Conservation (phyloP, 495 filamentous ascomycete species). For the Hypomontagnella monticulosa region DNA sequence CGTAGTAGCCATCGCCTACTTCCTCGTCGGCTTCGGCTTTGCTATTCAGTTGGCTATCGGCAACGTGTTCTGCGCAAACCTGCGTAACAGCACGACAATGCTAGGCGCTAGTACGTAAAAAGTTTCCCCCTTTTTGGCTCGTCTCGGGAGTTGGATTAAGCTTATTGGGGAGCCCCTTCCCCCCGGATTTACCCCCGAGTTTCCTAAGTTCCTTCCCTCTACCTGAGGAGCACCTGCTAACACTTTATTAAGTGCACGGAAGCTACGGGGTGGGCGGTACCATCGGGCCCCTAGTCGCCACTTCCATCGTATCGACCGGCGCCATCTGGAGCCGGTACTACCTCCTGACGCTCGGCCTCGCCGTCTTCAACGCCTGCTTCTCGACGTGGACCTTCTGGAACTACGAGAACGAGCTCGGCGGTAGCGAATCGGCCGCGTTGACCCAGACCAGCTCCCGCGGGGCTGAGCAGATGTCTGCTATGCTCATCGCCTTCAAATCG, state of each 20-base stretch:
- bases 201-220: too few species aligned
- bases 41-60: slow-evolving; percentile 74
- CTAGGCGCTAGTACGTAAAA: slow-evolving; percentile 56
- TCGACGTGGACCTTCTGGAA: slow-evolving; percentile 68
- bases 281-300: slow-evolving; percentile 75
- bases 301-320: slow-evolving; percentile 63
- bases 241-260: slow-evolving; percentile 61
- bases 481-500: slow-evolving; percentile 60
- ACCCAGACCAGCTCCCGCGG: slow-evolving; percentile 17
- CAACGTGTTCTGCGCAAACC: slow-evolving; percentile 78
- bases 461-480: slow-evolving; percentile 35
- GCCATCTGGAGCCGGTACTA: slow-evolving; percentile 70
- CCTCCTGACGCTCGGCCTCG: slow-evolving; percentile 61
- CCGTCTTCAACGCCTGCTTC: slow-evolving; percentile 58
- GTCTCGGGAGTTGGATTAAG: too few species aligned
- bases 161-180: too few species aligned
- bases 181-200: too few species aligned
- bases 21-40: slow-evolving; percentile 72
- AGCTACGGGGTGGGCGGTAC: slow-evolving; percentile 78
- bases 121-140: too few species aligned
- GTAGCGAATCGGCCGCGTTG: slow-evolving; percentile 1
- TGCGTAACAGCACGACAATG: slow-evolving; percentile 68
- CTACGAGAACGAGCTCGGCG: slow-evolving; percentile 57
- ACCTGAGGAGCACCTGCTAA: too few species aligned
- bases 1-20: slow-evolving; percentile 69